Base-by-base conservation (phyloP, 352 stramenopile species). In the Halophytophthora polymorphica region DNA sequence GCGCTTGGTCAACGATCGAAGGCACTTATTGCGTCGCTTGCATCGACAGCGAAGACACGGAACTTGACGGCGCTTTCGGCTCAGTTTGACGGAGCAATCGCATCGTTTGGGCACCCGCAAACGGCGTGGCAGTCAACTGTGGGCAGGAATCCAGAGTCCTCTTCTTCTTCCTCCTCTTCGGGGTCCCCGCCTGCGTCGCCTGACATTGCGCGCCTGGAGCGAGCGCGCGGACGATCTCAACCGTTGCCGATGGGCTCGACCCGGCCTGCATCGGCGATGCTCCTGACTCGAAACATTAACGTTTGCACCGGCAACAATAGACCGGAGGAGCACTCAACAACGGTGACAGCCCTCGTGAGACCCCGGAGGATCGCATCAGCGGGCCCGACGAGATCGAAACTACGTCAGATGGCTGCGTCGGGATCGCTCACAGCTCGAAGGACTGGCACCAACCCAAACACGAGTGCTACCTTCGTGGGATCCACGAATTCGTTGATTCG, bases 401-500 rank as follows among this genome's bases (percentile, higher is more conserved):
- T 34, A 29, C 62, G 44, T 4, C 23, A 36, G 11, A 13, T 45
- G 41, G 15, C 42, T 38, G 6, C 31, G 34, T 38, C 45, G 39
- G 48, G 41, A 29, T 67, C 47, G 1, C 35, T 36, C 13, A 67
- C 55, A 3, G 49, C 60, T n/a, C 40, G 60, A 53, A 52, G 15
- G 21, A 19, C 53, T 21, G 25, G 13, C 6, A 23, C 6, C 41
- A 70, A 22, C n/a, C n/a, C n/a, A n/a, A n/a, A n/a, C n/a, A n/a
- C n/a, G n/a, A n/a, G n/a, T 7, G 53, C 53, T 13, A 63, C 64
- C 1, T 86, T 77, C 37, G 81, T 88, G 1, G 73, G 76, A 1
- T 86, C 78, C 1, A 86, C 79, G 13, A 81, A 58, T 21, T 88
- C 78, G 38, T 65, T 90, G 10, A 88, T 92, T 12, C 70, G 67